phyloP scores from a whole-genome alignment of 495 filamentous ascomycete genomes.

The Xylaria telfairii region DNA sequence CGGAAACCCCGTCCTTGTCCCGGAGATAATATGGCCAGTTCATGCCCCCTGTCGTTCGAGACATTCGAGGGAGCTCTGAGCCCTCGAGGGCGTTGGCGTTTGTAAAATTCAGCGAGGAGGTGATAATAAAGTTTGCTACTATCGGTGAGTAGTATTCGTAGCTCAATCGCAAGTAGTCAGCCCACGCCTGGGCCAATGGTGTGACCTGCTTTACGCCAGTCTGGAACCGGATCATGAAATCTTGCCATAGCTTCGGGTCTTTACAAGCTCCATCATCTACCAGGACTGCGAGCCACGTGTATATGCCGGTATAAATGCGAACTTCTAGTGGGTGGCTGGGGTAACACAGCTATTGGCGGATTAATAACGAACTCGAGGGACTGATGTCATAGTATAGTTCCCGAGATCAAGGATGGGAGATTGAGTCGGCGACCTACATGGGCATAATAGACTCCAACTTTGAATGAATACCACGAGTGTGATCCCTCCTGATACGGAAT shows the following conservation, averaged over 20 bases:
- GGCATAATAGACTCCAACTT: constrained; percentile 24
- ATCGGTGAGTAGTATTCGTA: constrained; percentile 27
- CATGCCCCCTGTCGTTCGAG: constrained; percentile 23
- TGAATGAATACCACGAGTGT: constrained; percentile 24
- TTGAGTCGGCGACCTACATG: constrained; percentile 6
- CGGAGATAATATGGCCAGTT: constrained; percentile 29
- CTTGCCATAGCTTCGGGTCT: constrained; percentile 3
- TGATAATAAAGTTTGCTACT: constrained; percentile 28
- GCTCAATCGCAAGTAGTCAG: constrained; percentile 16
- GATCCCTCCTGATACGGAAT: constrained; percentile 27
- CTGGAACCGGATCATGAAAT: constrained; percentile 28
- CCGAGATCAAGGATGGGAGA: background rate
- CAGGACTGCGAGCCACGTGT: constrained; percentile 28
- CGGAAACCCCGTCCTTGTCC: constrained; percentile 22
- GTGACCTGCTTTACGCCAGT: constrained; percentile 21
- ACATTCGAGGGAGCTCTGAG: constrained; percentile 20
- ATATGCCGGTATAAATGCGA: constrained; percentile 30
- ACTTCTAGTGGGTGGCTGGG: constrained; percentile 28
- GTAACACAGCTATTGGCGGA: constrained; percentile 22
- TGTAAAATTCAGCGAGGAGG: constrained; percentile 27
- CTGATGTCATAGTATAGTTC: background rate
- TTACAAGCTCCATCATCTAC: constrained; percentile 25
- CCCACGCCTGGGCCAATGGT: constrained; percentile 25
- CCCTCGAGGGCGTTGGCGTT: constrained; percentile 30
- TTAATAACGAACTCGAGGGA: background rate